Evolutionary conservation across 176 grass and related monocot species (phyloP), one percentile per base, ranked within the genome.

Genomic region (Pharus latifolius): DNA sequence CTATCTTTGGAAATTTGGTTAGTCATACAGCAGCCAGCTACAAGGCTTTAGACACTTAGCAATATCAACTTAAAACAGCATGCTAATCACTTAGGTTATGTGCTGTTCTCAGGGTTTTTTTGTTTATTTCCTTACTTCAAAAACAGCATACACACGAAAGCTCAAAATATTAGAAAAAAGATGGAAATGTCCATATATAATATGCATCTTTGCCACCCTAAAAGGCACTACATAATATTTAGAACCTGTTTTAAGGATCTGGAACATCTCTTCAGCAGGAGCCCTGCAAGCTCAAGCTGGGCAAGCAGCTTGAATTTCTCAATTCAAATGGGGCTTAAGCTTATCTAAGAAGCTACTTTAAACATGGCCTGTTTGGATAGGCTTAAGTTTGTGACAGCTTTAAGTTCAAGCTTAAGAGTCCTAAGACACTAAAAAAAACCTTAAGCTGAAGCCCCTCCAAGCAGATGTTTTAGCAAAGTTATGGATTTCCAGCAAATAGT

Each of bases 31-130:
- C 40, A 48, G 4, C 20, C 12, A 14, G 17, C 29, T 37, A 54
- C 22, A 3, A 49, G 32, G 23, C n/a, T 12, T 31, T 56, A 51
- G 49, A 73, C 29, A 19, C 5, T 67, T 20, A 66, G 13, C 32
- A 79, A 42, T 61, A 52, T 32, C 31, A 51, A 27, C 14, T 47
- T 67, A 29, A 55, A 73, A 58, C 59, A 57, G 17, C 54, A 62
- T 9, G 15, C 18, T 49, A 57, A 72, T 57, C 15, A 23, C 1
- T 49, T 37, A 65, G 26, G n/a, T 13, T 47, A 16, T 57, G n/a
- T 29, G 57, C 41, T 57, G 56, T 72, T 65, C 49, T 15, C 12
- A 16, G 19, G 0, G 4, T n/a, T 66, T 38, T 40, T 63, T 58
- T 35, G 2, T 60, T n/a, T 70, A 34, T 37, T 42, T 35, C 45